These are phyloP conservation scores for Lyophyllum decastes DNA, from an alignment of 768 basidiomycete species.

Conservation along the genomic window DNA sequence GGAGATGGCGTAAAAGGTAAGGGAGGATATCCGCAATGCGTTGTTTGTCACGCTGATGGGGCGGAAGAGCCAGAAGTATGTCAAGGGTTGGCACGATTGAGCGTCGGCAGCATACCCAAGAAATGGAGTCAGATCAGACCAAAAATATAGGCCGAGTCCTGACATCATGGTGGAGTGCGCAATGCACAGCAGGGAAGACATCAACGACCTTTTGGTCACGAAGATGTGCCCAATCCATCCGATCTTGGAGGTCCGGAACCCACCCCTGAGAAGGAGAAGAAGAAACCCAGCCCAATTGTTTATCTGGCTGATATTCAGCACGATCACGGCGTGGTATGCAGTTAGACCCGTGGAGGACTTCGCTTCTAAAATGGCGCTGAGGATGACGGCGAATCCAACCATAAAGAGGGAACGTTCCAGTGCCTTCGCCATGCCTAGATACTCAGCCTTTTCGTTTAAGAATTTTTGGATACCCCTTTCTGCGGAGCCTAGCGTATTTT, in stretches of 20 bases:
- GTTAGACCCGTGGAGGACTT: background rate
- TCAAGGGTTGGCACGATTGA: background rate
- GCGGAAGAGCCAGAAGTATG: conserved; percentile 9
- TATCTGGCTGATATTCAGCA: conserved; percentile 11
- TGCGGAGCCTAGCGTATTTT: background rate
- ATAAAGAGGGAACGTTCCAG: conserved; percentile 4
- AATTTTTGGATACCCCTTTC: background rate
- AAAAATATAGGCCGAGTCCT: conserved; percentile 2
- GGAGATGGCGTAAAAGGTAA: conserved; percentile 2
- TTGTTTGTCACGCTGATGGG: background rate
- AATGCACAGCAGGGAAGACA: background rate
- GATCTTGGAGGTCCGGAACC: background rate
- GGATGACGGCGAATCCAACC: background rate
- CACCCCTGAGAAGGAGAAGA: conserved; percentile 1
- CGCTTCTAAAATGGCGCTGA: conserved; percentile 6
- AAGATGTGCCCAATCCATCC: background rate
- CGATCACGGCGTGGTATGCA: conserved; percentile 1
- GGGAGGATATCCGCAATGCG: conserved; percentile 1
- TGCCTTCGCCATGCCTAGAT: background rate
- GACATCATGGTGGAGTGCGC: conserved; percentile 4
- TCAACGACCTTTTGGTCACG: background rate
- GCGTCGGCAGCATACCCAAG: background rate
- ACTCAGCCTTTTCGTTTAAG: background rate
- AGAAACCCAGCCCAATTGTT: conserved; percentile 7
- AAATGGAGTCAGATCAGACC: background rate